These are phyloP conservation scores for Diaporthe australafricana DNA, from an alignment of 2,329 filamentous ascomycete genomes.

Conservation along the genomic window DNA sequence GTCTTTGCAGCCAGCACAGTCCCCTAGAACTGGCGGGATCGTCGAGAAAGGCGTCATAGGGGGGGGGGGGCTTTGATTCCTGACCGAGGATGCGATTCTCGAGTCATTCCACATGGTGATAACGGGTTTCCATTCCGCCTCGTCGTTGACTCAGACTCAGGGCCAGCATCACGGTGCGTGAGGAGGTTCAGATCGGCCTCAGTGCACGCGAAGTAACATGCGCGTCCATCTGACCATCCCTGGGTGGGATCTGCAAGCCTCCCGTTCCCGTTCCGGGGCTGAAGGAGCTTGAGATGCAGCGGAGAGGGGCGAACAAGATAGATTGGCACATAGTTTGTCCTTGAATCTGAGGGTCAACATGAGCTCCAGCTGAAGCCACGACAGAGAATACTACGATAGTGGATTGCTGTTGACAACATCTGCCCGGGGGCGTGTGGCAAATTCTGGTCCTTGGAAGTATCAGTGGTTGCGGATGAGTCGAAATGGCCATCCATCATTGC, in stretches of 20 bases:
- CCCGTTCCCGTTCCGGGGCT: slow-evolving; percentile 20
- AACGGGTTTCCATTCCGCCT: background rate
- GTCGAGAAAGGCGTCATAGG: slow-evolving; percentile 15
- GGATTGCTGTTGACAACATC: background rate
- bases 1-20: background rate
- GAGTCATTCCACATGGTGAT: slow-evolving; percentile 6
- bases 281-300: slow-evolving; percentile 10
- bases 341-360: background rate
- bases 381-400: background rate
- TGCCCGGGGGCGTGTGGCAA: background rate
- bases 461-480: slow-evolving; percentile 24
- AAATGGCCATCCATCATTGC: background rate
- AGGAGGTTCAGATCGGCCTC: background rate
- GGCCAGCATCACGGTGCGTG: background rate
- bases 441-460: background rate
- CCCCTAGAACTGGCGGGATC: background rate
- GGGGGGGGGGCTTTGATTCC: slow-evolving; percentile 11
- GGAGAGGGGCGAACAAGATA: background rate
- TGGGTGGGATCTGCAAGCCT: slow-evolving; percentile 25
- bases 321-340: background rate
- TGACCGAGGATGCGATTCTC: background rate
- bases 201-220: background rate
- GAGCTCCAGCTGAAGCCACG: background rate
- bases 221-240: slow-evolving; percentile 13
- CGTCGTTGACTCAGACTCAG: slow-evolving; percentile 15